A percentile compares a stretch with the other conserved stretches of the same genome.
Evolutionary conservation across 192 early-diverging fungal species (phyloP).

Genomic region (Coemansia sp.): DNA sequence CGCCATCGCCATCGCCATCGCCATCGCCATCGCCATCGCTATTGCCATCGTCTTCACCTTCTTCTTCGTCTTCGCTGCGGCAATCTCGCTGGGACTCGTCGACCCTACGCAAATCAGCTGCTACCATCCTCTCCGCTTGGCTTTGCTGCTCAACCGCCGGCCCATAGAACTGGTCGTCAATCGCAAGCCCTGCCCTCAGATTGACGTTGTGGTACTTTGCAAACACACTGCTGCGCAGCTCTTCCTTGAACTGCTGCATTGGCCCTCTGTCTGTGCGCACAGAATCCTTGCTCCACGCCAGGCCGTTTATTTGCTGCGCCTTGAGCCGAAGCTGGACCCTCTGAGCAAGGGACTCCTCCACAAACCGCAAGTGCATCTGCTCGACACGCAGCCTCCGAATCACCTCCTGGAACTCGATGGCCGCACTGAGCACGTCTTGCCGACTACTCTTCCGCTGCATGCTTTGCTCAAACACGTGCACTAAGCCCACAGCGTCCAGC

Average conservation of each 20-base stretch:
- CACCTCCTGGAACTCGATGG: constrained; percentile 7
- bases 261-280: constrained; percentile 1
- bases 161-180: constrained; percentile 24
- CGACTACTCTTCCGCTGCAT: neutral
- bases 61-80: too few relatives aligned
- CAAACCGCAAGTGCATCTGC: constrained; percentile 25
- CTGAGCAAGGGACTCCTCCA: neutral
- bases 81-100: too few relatives aligned
- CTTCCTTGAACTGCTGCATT: constrained; percentile 5
- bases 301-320: neutral
- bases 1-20: too few relatives aligned
- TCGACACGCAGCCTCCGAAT: constrained; percentile 16
- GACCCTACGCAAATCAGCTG: neutral
- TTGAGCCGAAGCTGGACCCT: neutral
- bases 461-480: neutral
- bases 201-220: constrained; percentile 19
- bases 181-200: constrained; percentile 12
- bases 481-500: constrained; percentile 10
- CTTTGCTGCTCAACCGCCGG: neutral
- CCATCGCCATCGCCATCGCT: too few relatives aligned
- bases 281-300: neutral
- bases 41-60: too few relatives aligned
- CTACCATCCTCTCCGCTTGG: too few relatives aligned
- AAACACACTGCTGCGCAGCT: constrained; percentile 18
- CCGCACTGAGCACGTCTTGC: neutral